Base-by-base conservation (phyloP, 2,329 filamentous ascomycete species). In the Alternaria gaisen region DNA sequence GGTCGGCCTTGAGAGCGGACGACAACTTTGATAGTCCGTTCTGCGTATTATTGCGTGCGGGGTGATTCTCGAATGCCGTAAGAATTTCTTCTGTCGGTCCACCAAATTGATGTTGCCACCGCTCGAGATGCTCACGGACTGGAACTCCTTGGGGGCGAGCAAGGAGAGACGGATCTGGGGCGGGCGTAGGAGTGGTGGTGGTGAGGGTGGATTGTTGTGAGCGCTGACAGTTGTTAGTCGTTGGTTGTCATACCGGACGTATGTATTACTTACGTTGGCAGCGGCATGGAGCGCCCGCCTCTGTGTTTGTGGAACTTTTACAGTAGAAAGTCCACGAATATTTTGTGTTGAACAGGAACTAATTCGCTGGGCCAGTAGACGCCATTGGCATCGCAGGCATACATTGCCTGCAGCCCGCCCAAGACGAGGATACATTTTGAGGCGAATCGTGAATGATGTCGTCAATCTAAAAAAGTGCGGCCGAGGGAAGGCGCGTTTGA, bases 91-190 rank as follows among this genome's bases (percentile, higher is more conserved):
- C 64, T 30, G 73, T 71, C 1, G 74, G 76, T 2, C 61, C 63
- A 10, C 75, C 80, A 63, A 82, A 72, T 26, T 80, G 68, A 24
- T 76, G 63, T 65, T 86, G 80, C 83, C 83, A 85, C 69, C 74
- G 54, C 44, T 61, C 50, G 2, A 80, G 63, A n/a, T 72, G 73
- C 24, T 72, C 48, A 20, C 76, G 72, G 14, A 78, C 71, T 9
- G 67, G 53, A 12, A 67, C 30, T 4, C 67, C 46, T 46, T 62
- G 44, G 11, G 66, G 64, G 18, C 61, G 63, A 26, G 63, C 51
- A 26, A 68, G 34, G 20, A 68, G 58, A 7, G 58, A 30, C 3
- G 71, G 70, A 36, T 71, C 47, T 14, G 65, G 36, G 11, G 55
- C 26, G 3, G 53, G 52, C 5, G 67, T 28, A 32, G 65, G 18